A percentile compares a stretch with the other conserved stretches of the same genome.
Conservation (phyloP, 2,329 filamentous ascomycete species). For the Verticillium longisporum region DNA sequence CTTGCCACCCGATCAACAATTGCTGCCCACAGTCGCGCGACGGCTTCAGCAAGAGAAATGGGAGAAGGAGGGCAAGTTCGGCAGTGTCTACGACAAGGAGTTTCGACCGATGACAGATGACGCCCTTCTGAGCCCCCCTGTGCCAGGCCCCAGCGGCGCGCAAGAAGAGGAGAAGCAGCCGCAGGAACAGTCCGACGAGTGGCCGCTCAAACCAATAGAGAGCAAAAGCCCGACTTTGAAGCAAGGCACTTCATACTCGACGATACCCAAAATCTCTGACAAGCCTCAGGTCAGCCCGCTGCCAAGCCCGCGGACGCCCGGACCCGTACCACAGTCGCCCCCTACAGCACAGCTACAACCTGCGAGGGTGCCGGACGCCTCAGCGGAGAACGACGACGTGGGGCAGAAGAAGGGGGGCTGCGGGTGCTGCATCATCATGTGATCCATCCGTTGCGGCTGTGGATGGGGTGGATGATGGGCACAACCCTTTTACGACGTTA, state of each 20-base stretch:
- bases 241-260: slow-evolving; percentile 49
- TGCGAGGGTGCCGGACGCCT: slow-evolving; percentile 12
- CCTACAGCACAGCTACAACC: slow-evolving; percentile 23
- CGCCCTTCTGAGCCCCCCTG: slow-evolving; percentile 38
- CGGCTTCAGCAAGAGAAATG: slow-evolving; percentile 90
- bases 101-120: slow-evolving; percentile 77
- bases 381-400: slow-evolving; percentile 20
- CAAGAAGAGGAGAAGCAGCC: slow-evolving; percentile 20
- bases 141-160: slow-evolving; percentile 16
- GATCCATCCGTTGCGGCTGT: slow-evolving; percentile 8
- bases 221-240: slow-evolving; percentile 39
- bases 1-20: slow-evolving; percentile 88
- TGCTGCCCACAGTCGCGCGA: slow-evolving; percentile 88
- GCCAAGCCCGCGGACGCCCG: slow-evolving; percentile 38
- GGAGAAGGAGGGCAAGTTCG: slow-evolving; percentile 85
- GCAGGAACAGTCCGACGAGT: slow-evolving; percentile 35
- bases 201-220: slow-evolving; percentile 48
- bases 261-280: slow-evolving; percentile 54
- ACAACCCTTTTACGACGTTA: slow-evolving; percentile 13
- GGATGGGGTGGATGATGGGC: not conserved
- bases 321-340: slow-evolving; percentile 9
- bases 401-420: slow-evolving; percentile 34
- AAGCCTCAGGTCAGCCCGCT: slow-evolving; percentile 31
- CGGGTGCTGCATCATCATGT: slow-evolving; percentile 47
- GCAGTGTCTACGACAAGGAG: slow-evolving; percentile 78